These are phyloP conservation scores for Mycena polygramma DNA, from an alignment of 768 basidiomycete genomes.

Conservation along the genomic window DNA sequence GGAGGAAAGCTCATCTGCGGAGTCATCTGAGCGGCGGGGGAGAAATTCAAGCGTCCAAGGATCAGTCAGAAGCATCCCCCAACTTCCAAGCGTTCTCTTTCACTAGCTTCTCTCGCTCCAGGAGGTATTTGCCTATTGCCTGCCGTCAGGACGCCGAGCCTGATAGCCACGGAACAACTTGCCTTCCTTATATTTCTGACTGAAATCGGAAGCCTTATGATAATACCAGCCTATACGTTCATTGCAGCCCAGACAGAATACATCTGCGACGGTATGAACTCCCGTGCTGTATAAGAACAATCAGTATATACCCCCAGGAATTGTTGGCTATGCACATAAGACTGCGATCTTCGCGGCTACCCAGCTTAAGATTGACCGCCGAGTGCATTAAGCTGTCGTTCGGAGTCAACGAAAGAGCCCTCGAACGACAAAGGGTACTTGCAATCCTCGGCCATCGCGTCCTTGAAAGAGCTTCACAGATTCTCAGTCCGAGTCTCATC, in stretches of 20 bases:
- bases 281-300: constrained; percentile 68
- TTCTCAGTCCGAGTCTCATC: no score
- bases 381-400: constrained; percentile 77
- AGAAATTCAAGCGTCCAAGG: background rate
- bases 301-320: constrained; percentile 18
- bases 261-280: constrained; percentile 84
- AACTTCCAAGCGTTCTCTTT: constrained; percentile 88
- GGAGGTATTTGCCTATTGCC: constrained; percentile 79
- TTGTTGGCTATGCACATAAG: constrained; percentile 63
- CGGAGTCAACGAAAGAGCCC: constrained; percentile 15
- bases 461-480: constrained; percentile 75
- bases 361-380: constrained; percentile 80
- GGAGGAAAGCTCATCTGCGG: background rate
- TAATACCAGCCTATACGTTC: constrained; percentile 88
- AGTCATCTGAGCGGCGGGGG: background rate
- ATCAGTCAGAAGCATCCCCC: constrained; percentile 47
- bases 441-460: constrained; percentile 86
- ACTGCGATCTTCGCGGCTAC: constrained; percentile 79
- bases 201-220: constrained; percentile 78
- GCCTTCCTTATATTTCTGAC: constrained; percentile 93
- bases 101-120: constrained; percentile 83
- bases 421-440: constrained; percentile 43
- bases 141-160: background rate
- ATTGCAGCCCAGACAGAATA: constrained; percentile 83
- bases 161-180: constrained; percentile 31